phyloP scores from a whole-genome alignment of 139 green algal species.

The Picochlorum sp. region DNA sequence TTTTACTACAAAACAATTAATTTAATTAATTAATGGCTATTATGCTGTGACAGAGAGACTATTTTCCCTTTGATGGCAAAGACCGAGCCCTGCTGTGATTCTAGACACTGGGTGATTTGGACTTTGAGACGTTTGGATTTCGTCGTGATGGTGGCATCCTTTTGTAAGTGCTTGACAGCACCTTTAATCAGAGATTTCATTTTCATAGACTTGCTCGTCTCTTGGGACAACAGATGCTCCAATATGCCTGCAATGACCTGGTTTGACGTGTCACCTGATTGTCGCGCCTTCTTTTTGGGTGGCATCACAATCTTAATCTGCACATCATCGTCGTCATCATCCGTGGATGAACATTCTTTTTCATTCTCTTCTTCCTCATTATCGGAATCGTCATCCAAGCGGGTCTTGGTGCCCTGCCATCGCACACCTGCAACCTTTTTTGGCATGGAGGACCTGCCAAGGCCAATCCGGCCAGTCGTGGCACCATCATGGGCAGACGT shows the following conservation, averaged over 20 bases:
- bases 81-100: not conserved
- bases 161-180: not conserved
- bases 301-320: constrained; percentile 18
- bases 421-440: constrained; percentile 73
- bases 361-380: constrained; percentile 22
- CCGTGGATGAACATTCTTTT: constrained; percentile 9
- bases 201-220: not conserved
- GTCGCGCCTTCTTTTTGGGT: constrained; percentile 11
- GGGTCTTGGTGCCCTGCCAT: constrained; percentile 70
- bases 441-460: constrained; percentile 56
- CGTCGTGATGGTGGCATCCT: not conserved
- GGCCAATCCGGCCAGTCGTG: constrained; percentile 55
- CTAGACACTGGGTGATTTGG: not conserved
- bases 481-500: constrained; percentile 48
- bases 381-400: constrained; percentile 37
- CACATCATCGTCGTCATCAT: constrained; percentile 15
- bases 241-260: no score
- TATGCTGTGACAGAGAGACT: not conserved
- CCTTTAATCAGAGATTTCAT: not conserved
- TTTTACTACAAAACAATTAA: no score
- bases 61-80: not conserved
- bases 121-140: no score
- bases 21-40: no score
- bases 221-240: no score
- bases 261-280: not conserved